phyloP scores from a whole-genome alignment of 73 alveolate species.

The Paraurostyla sp. region DNA sequence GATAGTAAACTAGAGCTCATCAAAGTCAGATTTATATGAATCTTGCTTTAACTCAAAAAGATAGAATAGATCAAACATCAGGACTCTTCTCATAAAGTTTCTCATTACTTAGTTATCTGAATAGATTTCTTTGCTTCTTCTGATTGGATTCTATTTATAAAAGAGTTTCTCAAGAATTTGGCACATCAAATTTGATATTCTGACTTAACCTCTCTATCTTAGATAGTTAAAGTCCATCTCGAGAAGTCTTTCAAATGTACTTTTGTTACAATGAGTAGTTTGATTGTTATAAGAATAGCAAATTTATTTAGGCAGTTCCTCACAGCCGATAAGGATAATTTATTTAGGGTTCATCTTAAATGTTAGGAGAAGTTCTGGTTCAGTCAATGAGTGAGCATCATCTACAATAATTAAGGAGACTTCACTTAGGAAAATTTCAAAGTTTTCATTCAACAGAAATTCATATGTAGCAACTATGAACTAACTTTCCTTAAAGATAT shows the following conservation, averaged over 20 bases:
- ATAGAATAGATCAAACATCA: slow-evolving; percentile 22
- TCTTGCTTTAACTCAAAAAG: slow-evolving; percentile 35
- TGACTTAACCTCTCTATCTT: slow-evolving; percentile 4
- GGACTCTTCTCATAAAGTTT: slow-evolving; percentile 37
- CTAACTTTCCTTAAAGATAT: background rate
- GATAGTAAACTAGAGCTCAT: slow-evolving; percentile 11
- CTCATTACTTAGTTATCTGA: background rate
- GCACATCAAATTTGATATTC: background rate
- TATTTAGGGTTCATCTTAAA: background rate
- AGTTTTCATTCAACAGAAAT: background rate
- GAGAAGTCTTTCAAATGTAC: slow-evolving; percentile 16
- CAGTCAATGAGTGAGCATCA: slow-evolving; percentile 36
- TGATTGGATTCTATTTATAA: background rate
- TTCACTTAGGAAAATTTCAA: background rate
- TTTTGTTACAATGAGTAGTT: slow-evolving; percentile 4
- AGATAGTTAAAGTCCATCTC: slow-evolving; percentile 14
- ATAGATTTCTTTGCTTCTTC: background rate
- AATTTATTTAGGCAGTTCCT: background rate
- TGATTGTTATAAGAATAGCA: background rate
- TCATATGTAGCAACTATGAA: slow-evolving; percentile 2
- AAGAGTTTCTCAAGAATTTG: background rate
- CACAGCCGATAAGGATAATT: slow-evolving; percentile 15
- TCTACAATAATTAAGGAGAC: slow-evolving; percentile 5
- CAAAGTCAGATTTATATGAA: slow-evolving; percentile 22
- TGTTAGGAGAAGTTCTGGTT: background rate